phyloP scores from a whole-genome alignment of 331 rosid species.

The Cucumis variabilis region DNA sequence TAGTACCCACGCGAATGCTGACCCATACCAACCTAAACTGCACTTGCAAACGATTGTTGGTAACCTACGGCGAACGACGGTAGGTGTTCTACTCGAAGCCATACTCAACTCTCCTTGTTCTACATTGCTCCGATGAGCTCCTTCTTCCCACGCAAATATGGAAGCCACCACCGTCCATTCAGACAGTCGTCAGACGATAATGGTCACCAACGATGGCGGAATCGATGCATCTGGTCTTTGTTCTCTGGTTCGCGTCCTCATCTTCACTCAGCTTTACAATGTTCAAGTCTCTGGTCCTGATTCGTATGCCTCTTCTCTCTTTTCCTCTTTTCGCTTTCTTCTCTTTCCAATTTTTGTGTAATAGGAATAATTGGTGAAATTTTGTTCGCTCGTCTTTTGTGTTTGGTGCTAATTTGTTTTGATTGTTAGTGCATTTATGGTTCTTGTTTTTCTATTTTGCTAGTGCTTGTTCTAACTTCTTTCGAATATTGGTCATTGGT shows the following conservation, averaged over 20 bases:
- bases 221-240: constrained; percentile 83
- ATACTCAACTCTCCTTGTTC: too few species aligned
- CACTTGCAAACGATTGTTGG: too few species aligned
- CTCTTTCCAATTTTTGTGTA: not conserved
- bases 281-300: constrained; percentile 85
- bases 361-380: not conserved
- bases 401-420: constrained; percentile 9
- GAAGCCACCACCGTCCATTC: constrained; percentile 34
- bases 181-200: constrained; percentile 47
- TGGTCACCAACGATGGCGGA: constrained; percentile 89
- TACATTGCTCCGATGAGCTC: too few species aligned
- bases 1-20: too few species aligned
- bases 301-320: constrained; percentile 48
- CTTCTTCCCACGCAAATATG: constrained; percentile 40
- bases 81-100: too few species aligned
- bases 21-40: too few species aligned
- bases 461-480: not conserved
- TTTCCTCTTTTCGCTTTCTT: not conserved
- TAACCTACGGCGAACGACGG: too few species aligned
- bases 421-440: not conserved
- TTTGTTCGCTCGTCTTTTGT: not conserved
- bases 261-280: constrained; percentile 57
- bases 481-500: constrained; percentile 5
- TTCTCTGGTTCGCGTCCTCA: constrained; percentile 68
- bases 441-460: constrained; percentile 13